phyloP scores from a whole-genome alignment of 139 green algal genomes.

The Chlorella sp. region DNA sequence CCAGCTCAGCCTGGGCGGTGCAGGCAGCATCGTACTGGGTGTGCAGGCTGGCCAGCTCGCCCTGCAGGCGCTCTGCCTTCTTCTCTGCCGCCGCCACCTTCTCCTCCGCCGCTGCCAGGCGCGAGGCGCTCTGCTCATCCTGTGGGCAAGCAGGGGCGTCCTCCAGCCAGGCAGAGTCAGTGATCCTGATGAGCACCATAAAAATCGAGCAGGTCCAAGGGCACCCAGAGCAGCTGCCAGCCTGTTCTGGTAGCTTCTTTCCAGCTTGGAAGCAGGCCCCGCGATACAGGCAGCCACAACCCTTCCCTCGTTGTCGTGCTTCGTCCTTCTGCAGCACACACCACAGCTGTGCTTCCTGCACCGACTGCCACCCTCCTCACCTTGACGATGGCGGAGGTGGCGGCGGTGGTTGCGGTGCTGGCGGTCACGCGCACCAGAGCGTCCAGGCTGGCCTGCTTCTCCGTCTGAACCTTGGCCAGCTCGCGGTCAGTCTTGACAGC shows the following conservation, averaged over 20 bases:
- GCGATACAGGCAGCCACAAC: too few relatives aligned
- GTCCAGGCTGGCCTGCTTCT: slow-evolving; percentile 42
- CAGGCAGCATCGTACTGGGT: slow-evolving; percentile 11
- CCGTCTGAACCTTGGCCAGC: background rate
- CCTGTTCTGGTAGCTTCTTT: background rate
- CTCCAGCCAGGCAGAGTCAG: slow-evolving; percentile 3
- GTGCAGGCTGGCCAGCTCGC: slow-evolving; percentile 28
- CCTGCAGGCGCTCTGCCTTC: background rate
- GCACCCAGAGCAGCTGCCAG: background rate
- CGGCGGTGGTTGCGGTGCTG: slow-evolving; percentile 33
- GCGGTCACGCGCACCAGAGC: slow-evolving; percentile 41
- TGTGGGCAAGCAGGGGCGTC: background rate
- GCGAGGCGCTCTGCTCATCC: slow-evolving; percentile 1
- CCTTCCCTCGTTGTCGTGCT: too few relatives aligned
- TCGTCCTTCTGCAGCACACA: too few relatives aligned
- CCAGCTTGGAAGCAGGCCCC: background rate
- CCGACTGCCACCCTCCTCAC: background rate
- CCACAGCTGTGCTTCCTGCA: background rate
- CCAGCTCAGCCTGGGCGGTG: background rate
- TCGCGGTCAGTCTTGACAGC: background rate
- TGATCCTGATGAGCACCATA: background rate
- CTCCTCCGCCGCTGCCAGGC: background rate
- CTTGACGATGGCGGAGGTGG: background rate
- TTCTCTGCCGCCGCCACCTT: background rate
- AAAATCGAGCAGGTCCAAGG: background rate